Evolutionary conservation across 495 filamentous ascomycete species (phyloP).

Genomic region (Trichoderma asperelloides): DNA sequence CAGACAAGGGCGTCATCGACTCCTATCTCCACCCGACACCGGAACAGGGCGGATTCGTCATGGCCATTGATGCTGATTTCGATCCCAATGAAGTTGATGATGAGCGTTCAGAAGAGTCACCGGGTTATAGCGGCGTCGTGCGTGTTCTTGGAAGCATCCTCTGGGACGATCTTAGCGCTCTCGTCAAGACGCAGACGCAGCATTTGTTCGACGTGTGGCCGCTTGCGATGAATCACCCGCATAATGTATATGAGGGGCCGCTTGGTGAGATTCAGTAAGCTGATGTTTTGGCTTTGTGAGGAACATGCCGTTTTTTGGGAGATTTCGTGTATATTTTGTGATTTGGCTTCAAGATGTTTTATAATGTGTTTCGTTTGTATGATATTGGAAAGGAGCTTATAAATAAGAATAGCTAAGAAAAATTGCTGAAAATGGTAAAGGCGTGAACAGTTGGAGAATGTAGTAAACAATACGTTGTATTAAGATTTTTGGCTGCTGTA

Average conservation of each 20-base stretch:
- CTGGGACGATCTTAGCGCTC: slow-evolving; percentile 5
- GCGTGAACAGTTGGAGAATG: too few species aligned
- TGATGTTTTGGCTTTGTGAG: neutral
- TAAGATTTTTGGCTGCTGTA: too few species aligned
- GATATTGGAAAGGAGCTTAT: too few species aligned
- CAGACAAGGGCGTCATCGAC: slow-evolving; percentile 2
- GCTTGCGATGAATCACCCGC: slow-evolving; percentile 1
- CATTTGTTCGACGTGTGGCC: neutral
- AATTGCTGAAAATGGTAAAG: too few species aligned
- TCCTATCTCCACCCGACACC: slow-evolving; percentile 2
- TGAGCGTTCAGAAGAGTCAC: neutral
- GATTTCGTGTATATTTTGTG: neutral
- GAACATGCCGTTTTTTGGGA: neutral
- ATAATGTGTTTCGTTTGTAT: too few species aligned
- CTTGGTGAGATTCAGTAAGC: neutral
- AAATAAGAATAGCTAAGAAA: too few species aligned
- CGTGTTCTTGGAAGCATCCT: slow-evolving; percentile 6
- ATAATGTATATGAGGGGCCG: neutral
- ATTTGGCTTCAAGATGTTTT: neutral
- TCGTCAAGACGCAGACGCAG: slow-evolving; percentile 2
- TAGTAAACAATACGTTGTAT: too few species aligned
- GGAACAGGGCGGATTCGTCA: neutral
- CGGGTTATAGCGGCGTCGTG: neutral
- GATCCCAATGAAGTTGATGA: neutral
- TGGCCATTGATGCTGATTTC: slow-evolving; percentile 6